Evolutionary conservation across 306 rosid species (phyloP).

Genomic region (Luffa aegyptiaca): DNA sequence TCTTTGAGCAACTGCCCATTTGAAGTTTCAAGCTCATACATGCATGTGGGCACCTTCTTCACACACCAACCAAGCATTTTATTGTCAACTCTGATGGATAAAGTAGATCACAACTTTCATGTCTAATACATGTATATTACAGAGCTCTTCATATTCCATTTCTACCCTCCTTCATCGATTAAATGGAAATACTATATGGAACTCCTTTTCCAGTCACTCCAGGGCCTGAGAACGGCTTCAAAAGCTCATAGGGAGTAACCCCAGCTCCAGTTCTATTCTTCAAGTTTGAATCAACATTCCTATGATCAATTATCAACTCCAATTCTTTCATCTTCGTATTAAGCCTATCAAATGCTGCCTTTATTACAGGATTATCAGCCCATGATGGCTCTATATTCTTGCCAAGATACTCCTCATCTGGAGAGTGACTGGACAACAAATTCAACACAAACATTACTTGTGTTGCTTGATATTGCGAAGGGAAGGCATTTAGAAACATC

Average conservation of each 20-base stretch:
- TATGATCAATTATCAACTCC: conserved; percentile 38
- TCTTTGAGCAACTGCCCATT: too few relatives aligned
- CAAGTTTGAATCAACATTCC: conserved; percentile 32
- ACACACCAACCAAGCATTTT: too few relatives aligned
- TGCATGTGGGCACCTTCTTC: too few relatives aligned
- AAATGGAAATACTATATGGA: conserved; percentile 74
- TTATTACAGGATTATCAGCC: conserved; percentile 42
- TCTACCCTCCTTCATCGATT: not conserved
- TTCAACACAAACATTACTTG: conserved; percentile 49
- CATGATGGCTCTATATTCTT: conserved; percentile 49
- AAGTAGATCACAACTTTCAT: too few relatives aligned
- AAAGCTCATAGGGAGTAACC: conserved; percentile 54
- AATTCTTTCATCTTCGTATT: conserved; percentile 27
- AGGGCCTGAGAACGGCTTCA: conserved; percentile 64
- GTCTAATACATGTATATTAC: too few relatives aligned
- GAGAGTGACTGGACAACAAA: conserved; percentile 59
- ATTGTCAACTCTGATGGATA: too few relatives aligned
- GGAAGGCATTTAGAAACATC: conserved; percentile 31
- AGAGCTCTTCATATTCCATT: not conserved
- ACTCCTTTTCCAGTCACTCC: conserved; percentile 71
- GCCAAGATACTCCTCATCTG: conserved; percentile 76
- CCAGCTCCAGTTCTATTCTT: conserved; percentile 79
- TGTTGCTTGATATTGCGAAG: conserved; percentile 62
- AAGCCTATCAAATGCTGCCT: conserved; percentile 45
- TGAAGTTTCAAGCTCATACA: too few relatives aligned